Conservation (phyloP, 495 filamentous ascomycete genomes). For the Aspergillus incahuasiensis region DNA sequence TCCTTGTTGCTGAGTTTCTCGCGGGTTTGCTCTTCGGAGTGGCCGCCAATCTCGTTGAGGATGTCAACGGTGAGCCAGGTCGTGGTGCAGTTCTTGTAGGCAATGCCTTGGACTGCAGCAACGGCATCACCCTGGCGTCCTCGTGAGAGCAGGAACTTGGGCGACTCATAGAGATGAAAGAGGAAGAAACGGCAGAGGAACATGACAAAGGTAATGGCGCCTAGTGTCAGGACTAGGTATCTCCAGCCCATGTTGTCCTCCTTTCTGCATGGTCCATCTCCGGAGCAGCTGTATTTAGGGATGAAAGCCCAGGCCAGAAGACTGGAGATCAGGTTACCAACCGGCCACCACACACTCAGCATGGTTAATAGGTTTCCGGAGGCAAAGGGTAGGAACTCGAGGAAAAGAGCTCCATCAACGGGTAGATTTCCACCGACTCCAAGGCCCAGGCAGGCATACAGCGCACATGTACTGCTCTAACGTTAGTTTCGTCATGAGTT, state of each 20-base stretch:
- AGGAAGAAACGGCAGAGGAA: conserved; percentile 68
- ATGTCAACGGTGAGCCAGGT: conserved; percentile 52
- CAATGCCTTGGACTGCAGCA: conserved; percentile 58
- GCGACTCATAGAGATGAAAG: conserved; percentile 77
- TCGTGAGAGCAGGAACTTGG: conserved; percentile 71
- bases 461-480: conserved; percentile 25
- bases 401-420: conserved; percentile 54
- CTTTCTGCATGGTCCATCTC: conserved; percentile 43
- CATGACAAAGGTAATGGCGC: conserved; percentile 64
- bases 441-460: conserved; percentile 49
- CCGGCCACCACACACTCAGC: conserved; percentile 57
- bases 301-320: conserved; percentile 55
- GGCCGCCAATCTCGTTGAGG: conserved; percentile 50
- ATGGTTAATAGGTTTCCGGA: conserved; percentile 52
- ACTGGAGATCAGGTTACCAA: conserved; percentile 52
- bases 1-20: conserved; percentile 37
- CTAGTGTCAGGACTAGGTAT: conserved; percentile 67
- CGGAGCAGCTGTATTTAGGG: conserved; percentile 45
- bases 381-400: conserved; percentile 54
- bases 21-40: conserved; percentile 29
- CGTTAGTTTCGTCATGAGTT: background rate
- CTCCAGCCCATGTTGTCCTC: conserved; percentile 76
- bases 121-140: conserved; percentile 72
- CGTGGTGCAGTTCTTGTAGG: conserved; percentile 47
- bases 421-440: conserved; percentile 59